Percentiles rank a stretch among this genome's conserved stretches.
phyloP scores from a whole-genome alignment of 2,329 filamentous ascomycete species.

The Pseudogymnoascus sp. region DNA sequence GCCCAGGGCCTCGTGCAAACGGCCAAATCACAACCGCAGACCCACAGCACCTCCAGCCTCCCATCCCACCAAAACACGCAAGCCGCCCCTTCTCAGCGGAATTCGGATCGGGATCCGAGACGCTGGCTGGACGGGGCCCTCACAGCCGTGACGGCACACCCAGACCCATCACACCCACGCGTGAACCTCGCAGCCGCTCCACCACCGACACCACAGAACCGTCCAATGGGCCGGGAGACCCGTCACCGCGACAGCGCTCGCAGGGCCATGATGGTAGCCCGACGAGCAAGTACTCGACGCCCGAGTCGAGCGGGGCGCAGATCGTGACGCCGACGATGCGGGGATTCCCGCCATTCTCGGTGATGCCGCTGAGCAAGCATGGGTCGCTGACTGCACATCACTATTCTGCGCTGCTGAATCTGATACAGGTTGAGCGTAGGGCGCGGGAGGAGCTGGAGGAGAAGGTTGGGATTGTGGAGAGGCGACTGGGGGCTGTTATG shows the following conservation, averaged over 20 bases:
- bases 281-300: not conserved
- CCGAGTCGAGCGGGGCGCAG: not conserved
- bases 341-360: slow-evolving; percentile 21
- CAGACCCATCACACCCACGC: not conserved
- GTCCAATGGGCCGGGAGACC: not conserved
- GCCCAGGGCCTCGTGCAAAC: not conserved
- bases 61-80: not conserved
- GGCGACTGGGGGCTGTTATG: slow-evolving; percentile 28
- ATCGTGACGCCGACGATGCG: slow-evolving; percentile 17
- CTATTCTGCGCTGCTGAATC: slow-evolving; percentile 40
- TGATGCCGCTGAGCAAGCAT: slow-evolving; percentile 19
- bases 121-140: not conserved
- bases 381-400: slow-evolving; percentile 33
- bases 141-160: not conserved
- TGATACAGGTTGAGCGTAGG: slow-evolving; percentile 49
- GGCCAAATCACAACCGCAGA: not conserved
- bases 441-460: slow-evolving; percentile 47
- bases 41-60: not conserved
- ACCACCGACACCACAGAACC: not conserved
- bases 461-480: slow-evolving; percentile 34
- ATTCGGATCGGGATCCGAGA: not conserved
- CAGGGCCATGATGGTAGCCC: not conserved
- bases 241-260: not conserved
- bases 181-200: not conserved
- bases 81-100: not conserved